A percentile compares a stretch with the other conserved stretches of the same genome.
Evolutionary conservation across 768 basidiomycete species (phyloP).

Genomic region (Panaeolus cyanescens): DNA sequence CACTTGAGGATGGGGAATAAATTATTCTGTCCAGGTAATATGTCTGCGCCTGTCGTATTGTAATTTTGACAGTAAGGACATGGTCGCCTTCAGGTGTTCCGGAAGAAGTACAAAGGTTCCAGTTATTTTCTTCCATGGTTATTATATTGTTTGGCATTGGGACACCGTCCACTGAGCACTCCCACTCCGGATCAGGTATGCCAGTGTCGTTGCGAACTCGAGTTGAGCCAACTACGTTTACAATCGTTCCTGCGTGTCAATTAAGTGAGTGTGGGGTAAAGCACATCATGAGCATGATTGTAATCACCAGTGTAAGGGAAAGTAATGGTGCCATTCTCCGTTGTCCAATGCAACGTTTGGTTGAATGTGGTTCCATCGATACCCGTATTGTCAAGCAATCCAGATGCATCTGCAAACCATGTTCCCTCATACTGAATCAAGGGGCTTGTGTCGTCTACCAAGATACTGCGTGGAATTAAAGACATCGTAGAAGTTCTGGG

Average conservation of each 20-base stretch:
- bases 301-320: constrained; percentile 20
- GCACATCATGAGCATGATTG: background rate
- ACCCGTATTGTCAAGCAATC: constrained; percentile 10
- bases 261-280: background rate
- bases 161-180: constrained; percentile 30
- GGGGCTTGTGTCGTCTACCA: constrained; percentile 33
- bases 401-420: constrained; percentile 11
- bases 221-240: constrained; percentile 24
- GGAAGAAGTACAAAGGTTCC: constrained; percentile 24
- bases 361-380: constrained; percentile 19
- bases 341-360: constrained; percentile 19
- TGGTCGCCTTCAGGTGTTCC: constrained; percentile 25
- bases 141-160: background rate
- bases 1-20: constrained; percentile 22
- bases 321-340: constrained; percentile 15
- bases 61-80: constrained; percentile 25
- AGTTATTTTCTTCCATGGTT: constrained; percentile 33
- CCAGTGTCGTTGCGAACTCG: constrained; percentile 13
- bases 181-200: constrained; percentile 26
- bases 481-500: no score
- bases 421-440: constrained; percentile 28
- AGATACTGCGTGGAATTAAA: background rate
- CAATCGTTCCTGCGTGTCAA: constrained; percentile 23
- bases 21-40: constrained; percentile 30
- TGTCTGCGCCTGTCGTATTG: constrained; percentile 18